Evolutionary conservation across 2,329 filamentous ascomycete genomes (phyloP), one percentile per base, ranked within the genome.

Genomic region (Verticillium zaregamsianum): DNA sequence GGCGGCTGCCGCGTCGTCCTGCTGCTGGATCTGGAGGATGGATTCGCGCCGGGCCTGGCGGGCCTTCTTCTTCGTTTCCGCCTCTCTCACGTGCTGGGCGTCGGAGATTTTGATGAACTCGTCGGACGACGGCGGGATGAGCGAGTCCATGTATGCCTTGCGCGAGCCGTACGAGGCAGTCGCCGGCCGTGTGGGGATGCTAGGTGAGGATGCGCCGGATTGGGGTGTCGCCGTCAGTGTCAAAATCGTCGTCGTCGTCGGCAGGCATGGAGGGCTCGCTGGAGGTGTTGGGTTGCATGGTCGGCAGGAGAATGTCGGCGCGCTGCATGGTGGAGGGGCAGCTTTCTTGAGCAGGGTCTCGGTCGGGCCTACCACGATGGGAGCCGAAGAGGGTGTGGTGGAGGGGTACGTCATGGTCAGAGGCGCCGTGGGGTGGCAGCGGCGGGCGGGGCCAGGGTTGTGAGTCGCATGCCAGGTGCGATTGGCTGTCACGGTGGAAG

Each of bases 101-200:
- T 72, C 72, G 37, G 77, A 74, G 57, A 87, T 84, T 62, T 76
- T 76, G 63, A 78, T 72, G 37, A 86, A 80, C 61, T 81, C 76
- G 33, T 79, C 73, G 32, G 65, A 66, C 1, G 81, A 80, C 2
- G 82, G 82, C 54, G 78, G 75, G 23, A 79, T 73, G 12, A 85
- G 72, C 11, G 80, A 80, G 61, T 82, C 80, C 72, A 85, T 75
- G 68, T 85, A 85, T 63, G 77, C 72, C 65, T 78, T 76, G 57
- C 69, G 72, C 40, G 68, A 70, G 23, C 59, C 60, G 60, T 59
- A 58, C 5, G 40, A 58, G 25, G 25, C 45, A 23, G 20, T 14
- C 20, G 45, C n/a, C 0, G 45, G n/a, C 28, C 23, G 33, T 15
- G 23, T 28, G n/a, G 57, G 9, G 25, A 58, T 58, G 57, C 57